Evolutionary conservation across 1,284 basidiomycete species (phyloP).

Genomic region (Sporisorium scitamineum): DNA sequence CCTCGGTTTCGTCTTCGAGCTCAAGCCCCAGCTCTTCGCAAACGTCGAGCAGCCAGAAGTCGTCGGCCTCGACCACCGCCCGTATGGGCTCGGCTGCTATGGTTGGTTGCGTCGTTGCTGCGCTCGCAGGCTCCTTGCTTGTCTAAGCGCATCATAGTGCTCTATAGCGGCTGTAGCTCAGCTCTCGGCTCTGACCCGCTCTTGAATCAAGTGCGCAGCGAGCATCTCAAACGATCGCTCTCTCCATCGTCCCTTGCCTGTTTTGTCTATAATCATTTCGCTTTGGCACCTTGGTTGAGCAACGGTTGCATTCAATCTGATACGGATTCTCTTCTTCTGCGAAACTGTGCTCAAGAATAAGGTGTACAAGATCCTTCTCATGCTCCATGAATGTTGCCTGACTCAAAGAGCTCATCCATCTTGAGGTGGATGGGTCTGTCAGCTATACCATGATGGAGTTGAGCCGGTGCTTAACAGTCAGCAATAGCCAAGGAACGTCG

Average conservation of each 20-base stretch:
- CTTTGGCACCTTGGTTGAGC: conserved; percentile 6
- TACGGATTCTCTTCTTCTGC: conserved; percentile 6
- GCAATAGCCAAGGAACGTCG: not conserved
- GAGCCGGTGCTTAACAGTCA: not conserved
- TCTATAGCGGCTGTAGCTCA: not conserved
- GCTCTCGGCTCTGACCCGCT: not conserved
- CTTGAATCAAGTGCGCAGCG: not conserved
- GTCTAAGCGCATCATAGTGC: conserved; percentile 9
- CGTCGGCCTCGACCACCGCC: conserved; percentile 22
- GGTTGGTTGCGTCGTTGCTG: conserved; percentile 39
- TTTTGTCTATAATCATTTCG: conserved; percentile 6
- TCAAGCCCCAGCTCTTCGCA: conserved; percentile 18
- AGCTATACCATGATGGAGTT: too few species aligned
- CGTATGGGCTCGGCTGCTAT: conserved; percentile 36
- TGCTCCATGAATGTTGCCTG: not conserved
- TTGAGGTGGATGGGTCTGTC: not conserved
- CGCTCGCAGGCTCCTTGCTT: conserved; percentile 31
- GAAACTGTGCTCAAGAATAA: too few species aligned
- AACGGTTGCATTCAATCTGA: conserved; percentile 9
- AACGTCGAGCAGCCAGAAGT: conserved; percentile 19
- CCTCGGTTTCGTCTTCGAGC: conserved; percentile 11
- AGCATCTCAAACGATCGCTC: not conserved
- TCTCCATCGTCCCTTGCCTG: not conserved
- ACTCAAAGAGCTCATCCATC: not conserved
- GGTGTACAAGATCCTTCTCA: not conserved